Evolutionary conservation across 305 asterid species (phyloP).

Genomic region (Rubia occidens): DNA sequence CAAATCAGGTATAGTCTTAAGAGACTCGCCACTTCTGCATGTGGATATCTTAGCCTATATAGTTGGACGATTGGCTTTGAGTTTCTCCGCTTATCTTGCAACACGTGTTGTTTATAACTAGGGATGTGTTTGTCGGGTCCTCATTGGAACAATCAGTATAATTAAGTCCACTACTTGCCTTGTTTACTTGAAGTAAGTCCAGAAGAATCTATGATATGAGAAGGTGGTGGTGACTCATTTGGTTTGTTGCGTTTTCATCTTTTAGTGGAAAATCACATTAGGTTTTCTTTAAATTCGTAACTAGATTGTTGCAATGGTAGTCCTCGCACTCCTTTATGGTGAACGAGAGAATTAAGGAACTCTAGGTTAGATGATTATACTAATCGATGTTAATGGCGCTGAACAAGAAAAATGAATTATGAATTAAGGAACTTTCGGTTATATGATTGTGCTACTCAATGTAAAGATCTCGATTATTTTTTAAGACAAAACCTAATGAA

Average conservation of each 20-base stretch:
- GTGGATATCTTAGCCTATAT: neutral
- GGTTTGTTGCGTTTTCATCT: neutral
- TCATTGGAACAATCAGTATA: neutral
- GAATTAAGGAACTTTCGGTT: neutral
- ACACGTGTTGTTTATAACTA: neutral
- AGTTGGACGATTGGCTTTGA: neutral
- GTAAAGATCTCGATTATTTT: neutral
- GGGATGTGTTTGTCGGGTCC: neutral
- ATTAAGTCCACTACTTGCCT: neutral
- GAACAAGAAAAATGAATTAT: neutral
- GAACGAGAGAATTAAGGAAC: neutral
- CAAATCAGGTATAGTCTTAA: constrained; percentile 47
- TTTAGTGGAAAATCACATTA: neutral
- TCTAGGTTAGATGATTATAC: neutral
- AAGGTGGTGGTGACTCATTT: neutral
- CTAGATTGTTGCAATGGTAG: neutral
- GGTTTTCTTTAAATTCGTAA: neutral
- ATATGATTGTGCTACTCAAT: neutral
- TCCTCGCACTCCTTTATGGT: neutral
- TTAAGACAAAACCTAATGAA: no score
- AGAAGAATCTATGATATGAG: neutral
- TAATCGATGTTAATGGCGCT: neutral
- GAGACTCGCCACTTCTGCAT: neutral
- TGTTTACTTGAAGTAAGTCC: neutral
- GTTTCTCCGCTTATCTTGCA: neutral